phyloP scores from a whole-genome alignment of 768 basidiomycete species.

The Kwoniella dendrophila region DNA sequence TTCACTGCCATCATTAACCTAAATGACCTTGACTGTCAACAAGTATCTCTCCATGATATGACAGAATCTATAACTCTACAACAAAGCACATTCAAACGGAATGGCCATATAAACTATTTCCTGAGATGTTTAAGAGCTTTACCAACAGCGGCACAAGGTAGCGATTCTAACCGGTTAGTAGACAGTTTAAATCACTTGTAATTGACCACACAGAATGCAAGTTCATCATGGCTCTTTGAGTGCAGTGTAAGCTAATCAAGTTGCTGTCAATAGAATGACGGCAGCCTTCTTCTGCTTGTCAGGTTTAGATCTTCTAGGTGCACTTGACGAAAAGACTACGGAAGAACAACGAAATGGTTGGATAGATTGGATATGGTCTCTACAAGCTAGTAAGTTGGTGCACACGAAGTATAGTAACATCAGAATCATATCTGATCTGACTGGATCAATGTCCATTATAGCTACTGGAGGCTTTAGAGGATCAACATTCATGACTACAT shows the following conservation, averaged over 20 bases:
- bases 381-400: constrained; percentile 67
- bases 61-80: background rate
- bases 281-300: constrained; percentile 87
- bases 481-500: constrained; percentile 68
- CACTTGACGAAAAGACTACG: constrained; percentile 60
- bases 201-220: background rate
- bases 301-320: constrained; percentile 73
- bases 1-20: no score
- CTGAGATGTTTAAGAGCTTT: constrained; percentile 71
- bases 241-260: constrained; percentile 10
- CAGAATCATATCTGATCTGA: background rate
- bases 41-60: constrained; percentile 14
- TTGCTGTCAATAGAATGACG: constrained; percentile 65
- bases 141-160: constrained; percentile 68
- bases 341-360: constrained; percentile 66
- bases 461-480: constrained; percentile 63
- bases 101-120: constrained; percentile 68
- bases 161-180: constrained; percentile 72
- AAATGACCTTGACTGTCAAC: background rate
- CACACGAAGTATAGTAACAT: constrained; percentile 3
- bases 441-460: constrained; percentile 1
- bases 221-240: background rate
- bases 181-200: background rate
- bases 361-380: constrained; percentile 85
- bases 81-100: constrained; percentile 55